Evolutionary conservation across 2,329 filamentous ascomycete genomes (phyloP), one percentile per base, ranked within the genome.

Genomic region (Cordyceps pruinosa): DNA sequence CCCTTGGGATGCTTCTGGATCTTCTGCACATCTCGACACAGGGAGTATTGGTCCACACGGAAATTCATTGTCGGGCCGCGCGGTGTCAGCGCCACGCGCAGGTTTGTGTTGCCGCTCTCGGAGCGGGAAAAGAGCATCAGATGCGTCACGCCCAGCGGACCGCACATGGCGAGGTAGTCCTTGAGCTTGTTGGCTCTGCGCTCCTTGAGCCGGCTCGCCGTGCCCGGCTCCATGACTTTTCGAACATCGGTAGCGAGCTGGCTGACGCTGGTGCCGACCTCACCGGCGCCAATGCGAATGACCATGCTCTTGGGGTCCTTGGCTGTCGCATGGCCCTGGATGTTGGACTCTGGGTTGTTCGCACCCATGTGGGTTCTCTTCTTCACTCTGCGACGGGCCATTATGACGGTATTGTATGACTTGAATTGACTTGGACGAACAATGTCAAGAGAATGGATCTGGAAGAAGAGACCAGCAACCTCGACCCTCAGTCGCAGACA

Each of bases 111-210:
- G 60, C 94, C 94, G 17, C 84, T 86, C 61, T 88, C 84, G 23
- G 91, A 96, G 63, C 91, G 85, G 19, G 92, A 97, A 74, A 99
- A 97, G 47, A 99, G 84, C 66, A 99, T 79, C 55, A 99, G 78
- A 73, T 99, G 94, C 15, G 90, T 90, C 55, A 99, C 91, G 44
- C 94, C 93, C 41, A 99, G 79, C 6, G 94, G 92, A 2, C 94
- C 94, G 59, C 90, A 89, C 94, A 99, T 99, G 61, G 90, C 88
- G 34, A 91, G 87, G 72, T 96, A 99, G 75, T 99, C 94, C 68
- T 88, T 85, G 63, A 97, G 75, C 68, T 87, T 86, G 75, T 99
- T 97, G 39, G 85, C 88, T 73, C 88, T 86, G 62, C 94, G 82
- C 77, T 97, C 93, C 76, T 91, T 96, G 63, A 99, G 72, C 59